phyloP scores from a whole-genome alignment of 352 stramenopile species.

The Globisporangium solare region DNA sequence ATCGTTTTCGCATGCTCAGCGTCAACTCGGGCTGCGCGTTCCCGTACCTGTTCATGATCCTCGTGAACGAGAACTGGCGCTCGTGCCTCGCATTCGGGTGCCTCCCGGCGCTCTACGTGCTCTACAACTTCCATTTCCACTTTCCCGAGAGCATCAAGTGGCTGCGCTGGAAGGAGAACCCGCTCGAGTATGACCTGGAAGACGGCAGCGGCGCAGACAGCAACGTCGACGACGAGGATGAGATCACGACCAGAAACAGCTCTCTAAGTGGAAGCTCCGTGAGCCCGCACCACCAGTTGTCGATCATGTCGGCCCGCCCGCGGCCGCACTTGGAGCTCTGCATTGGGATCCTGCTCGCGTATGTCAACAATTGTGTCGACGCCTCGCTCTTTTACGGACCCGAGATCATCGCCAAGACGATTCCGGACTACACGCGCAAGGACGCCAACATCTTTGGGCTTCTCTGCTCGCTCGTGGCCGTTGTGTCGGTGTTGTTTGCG shows the following conservation, averaged over 20 bases:
- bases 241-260: constrained; percentile 12
- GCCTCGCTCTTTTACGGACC: constrained; percentile 86
- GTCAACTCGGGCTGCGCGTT: constrained; percentile 73
- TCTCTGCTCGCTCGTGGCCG: constrained; percentile 60
- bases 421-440: constrained; percentile 41
- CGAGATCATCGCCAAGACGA: constrained; percentile 73
- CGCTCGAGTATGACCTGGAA: constrained; percentile 44
- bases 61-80: constrained; percentile 72
- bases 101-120: constrained; percentile 67
- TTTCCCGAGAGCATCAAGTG: constrained; percentile 81
- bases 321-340: constrained; percentile 57
- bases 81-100: constrained; percentile 67
- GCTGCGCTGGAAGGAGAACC: constrained; percentile 64
- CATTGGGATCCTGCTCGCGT: constrained; percentile 74
- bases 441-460: constrained; percentile 80
- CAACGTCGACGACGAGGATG: constrained; percentile 20
- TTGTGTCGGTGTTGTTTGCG: constrained; percentile 63
- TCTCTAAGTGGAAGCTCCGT: constrained; percentile 3
- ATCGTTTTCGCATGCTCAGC: constrained; percentile 15
- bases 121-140: constrained; percentile 69
- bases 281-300: neutral
- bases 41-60: constrained; percentile 79
- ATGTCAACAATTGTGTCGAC: constrained; percentile 87
- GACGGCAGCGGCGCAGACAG: no score
- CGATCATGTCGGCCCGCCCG: neutral